Percentiles rank a stretch among this genome's conserved stretches.
phyloP scores from a whole-genome alignment of 805 yeast species.

The Ogataea ramenticola region DNA sequence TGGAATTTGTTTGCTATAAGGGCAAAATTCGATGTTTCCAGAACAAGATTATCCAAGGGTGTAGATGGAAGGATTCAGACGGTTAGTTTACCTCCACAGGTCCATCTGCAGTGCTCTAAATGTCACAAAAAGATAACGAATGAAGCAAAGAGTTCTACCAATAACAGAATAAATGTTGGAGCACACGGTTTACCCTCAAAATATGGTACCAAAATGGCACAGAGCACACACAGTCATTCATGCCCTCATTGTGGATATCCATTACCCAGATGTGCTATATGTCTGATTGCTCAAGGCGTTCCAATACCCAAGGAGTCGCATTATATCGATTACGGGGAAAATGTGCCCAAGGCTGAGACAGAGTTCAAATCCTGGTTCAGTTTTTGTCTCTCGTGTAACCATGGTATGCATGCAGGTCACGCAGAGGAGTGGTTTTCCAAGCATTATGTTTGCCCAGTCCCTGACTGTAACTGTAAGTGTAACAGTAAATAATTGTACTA shows the following conservation, averaged over 20 bases:
- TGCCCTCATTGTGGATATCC: constrained; percentile 89
- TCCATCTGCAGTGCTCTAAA: constrained; percentile 70
- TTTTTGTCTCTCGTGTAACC: constrained; percentile 85
- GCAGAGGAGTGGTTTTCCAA: constrained; percentile 94
- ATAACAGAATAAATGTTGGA: not conserved
- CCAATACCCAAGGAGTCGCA: constrained; percentile 40
- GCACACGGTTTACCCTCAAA: constrained; percentile 1
- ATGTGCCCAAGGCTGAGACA: constrained; percentile 25
- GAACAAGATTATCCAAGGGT: constrained; percentile 57
- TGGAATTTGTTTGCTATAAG: constrained; percentile 75
- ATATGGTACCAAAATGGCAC: constrained; percentile 1
- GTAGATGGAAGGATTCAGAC: constrained; percentile 40
- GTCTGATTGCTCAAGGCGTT: constrained; percentile 72
- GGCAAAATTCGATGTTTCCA: constrained; percentile 78
- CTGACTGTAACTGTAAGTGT: constrained; percentile 84
- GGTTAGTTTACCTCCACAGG: constrained; percentile 59
- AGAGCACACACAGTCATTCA: constrained; percentile 7
- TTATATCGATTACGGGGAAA: constrained; percentile 16
- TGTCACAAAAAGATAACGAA: constrained; percentile 70
- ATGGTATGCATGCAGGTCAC: constrained; percentile 91
- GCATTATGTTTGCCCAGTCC: constrained; percentile 88
- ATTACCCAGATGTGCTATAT: constrained; percentile 85
- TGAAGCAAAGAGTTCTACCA: constrained; percentile 8
- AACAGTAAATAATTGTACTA: constrained; percentile 31
- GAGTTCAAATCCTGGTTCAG: constrained; percentile 79